phyloP scores from a whole-genome alignment of 129 eudicot genomes.

The Flaveria ramosissima region DNA sequence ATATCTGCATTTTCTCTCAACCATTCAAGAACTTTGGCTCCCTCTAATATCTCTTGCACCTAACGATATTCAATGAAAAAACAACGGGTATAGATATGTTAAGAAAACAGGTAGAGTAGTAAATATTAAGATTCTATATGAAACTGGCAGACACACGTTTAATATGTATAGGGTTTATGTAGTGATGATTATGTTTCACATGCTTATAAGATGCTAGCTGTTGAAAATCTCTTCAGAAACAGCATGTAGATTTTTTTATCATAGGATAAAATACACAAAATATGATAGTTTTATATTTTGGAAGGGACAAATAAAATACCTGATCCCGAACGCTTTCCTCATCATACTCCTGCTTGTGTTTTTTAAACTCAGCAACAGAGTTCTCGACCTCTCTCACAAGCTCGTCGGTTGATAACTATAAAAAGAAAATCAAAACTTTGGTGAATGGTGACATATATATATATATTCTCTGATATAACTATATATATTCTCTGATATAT shows the following conservation, averaged over 20 bases:
- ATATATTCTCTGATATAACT: background rate
- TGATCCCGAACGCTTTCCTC: constrained; percentile 79
- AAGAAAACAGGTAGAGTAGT: constrained; percentile 9
- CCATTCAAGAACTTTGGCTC: constrained; percentile 98
- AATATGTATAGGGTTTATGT: background rate
- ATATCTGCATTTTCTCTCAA: constrained; percentile 74
- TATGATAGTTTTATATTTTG: background rate
- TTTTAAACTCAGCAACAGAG: constrained; percentile 77
- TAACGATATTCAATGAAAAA: constrained; percentile 22
- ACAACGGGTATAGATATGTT: background rate
- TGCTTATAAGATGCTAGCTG: background rate
- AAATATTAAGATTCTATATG: background rate
- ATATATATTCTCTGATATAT: background rate
- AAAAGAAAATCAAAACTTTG: background rate
- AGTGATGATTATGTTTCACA: background rate
- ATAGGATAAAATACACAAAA: background rate
- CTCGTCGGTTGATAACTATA: constrained; percentile 74
- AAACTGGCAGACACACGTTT: background rate
- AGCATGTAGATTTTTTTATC: background rate
- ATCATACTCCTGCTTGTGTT: constrained; percentile 75
- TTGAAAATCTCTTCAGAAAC: background rate
- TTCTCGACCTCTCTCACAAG: constrained; percentile 80
- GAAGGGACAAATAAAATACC: constrained; percentile 39
- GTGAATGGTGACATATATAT: background rate
- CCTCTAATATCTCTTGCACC: constrained; percentile 93